Evolutionary conservation across 768 basidiomycete species (phyloP).

Genomic region (Sporobolomyces phaffii): DNA sequence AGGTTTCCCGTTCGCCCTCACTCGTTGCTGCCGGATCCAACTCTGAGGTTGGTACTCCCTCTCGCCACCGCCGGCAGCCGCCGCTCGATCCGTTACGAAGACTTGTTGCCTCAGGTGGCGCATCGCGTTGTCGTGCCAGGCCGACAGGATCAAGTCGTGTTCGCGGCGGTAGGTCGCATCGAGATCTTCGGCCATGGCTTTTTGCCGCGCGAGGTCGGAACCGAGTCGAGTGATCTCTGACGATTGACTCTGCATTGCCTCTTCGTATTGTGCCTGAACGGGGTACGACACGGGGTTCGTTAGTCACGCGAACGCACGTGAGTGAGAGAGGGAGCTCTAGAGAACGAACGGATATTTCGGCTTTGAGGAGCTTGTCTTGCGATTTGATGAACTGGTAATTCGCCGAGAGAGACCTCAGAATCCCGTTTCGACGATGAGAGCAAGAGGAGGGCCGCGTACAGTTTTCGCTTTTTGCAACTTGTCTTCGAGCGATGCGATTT

Average conservation of each 20-base stretch:
- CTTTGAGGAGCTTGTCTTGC: conserved; percentile 71
- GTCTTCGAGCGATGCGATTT: conserved; percentile 47
- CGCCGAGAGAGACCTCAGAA: too few species aligned
- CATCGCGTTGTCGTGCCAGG: conserved; percentile 65
- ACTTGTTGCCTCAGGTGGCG: conserved; percentile 22
- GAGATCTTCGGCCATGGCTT: conserved; percentile 50
- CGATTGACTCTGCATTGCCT: conserved; percentile 62
- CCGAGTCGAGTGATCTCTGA: conserved; percentile 62
- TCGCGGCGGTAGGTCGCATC: conserved; percentile 65
- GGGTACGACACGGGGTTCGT: not conserved
- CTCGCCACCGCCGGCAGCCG: not conserved
- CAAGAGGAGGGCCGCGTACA: conserved; percentile 49
- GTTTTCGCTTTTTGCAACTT: conserved; percentile 73
- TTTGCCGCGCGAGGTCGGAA: conserved; percentile 56
- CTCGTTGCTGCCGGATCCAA: conserved; percentile 33
- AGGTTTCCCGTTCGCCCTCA: conserved; percentile 9
- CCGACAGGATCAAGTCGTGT: conserved; percentile 72
- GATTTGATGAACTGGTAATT: conserved; percentile 72
- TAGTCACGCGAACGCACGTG: conserved; percentile 36
- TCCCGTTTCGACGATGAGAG: too few species aligned
- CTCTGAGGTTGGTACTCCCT: conserved; percentile 30
- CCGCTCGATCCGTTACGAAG: not conserved
- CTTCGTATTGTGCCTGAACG: conserved; percentile 59
- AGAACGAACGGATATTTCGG: conserved; percentile 1
- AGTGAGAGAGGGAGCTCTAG: conserved; percentile 36